Percentiles rank a stretch among this genome's conserved stretches.
These are phyloP conservation scores for Heritiera fomes DNA, from an alignment of 345 rosid genomes.

Conservation along the genomic window DNA sequence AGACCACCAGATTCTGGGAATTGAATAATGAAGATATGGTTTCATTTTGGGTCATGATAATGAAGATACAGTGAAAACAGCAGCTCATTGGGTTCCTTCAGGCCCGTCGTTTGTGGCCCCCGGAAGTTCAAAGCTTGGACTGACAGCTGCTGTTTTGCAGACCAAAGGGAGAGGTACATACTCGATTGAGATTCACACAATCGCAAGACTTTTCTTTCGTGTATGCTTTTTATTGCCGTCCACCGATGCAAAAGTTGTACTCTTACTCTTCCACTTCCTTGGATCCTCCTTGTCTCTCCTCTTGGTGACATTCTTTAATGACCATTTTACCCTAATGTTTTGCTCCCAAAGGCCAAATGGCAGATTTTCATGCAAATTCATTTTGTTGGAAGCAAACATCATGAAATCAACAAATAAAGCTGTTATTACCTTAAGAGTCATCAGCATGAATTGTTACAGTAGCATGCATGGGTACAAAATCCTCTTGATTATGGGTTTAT, in stretches of 20 bases:
- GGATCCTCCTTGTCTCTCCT: neutral
- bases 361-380: neutral
- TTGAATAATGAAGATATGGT: constrained; percentile 12
- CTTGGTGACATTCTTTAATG: neutral
- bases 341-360: neutral
- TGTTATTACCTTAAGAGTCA: neutral
- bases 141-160: neutral
- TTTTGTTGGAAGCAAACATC: neutral
- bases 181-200: neutral
- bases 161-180: neutral
- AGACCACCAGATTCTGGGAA: constrained; percentile 1
- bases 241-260: constrained; percentile 23
- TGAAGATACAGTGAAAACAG: neutral
- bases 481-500: neutral
- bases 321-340: constrained; percentile 15
- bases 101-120: constrained; percentile 9
- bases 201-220: neutral
- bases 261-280: constrained; percentile 34
- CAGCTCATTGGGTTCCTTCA: constrained; percentile 4
- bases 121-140: constrained; percentile 2
- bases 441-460: neutral
- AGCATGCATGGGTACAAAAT: neutral
- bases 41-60: neutral
- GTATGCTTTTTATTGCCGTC: constrained; percentile 4
- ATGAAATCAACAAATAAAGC: neutral